These are phyloP conservation scores for Tarenaya hassleriana DNA, from an alignment of 345 rosid genomes.

Conservation along the genomic window DNA sequence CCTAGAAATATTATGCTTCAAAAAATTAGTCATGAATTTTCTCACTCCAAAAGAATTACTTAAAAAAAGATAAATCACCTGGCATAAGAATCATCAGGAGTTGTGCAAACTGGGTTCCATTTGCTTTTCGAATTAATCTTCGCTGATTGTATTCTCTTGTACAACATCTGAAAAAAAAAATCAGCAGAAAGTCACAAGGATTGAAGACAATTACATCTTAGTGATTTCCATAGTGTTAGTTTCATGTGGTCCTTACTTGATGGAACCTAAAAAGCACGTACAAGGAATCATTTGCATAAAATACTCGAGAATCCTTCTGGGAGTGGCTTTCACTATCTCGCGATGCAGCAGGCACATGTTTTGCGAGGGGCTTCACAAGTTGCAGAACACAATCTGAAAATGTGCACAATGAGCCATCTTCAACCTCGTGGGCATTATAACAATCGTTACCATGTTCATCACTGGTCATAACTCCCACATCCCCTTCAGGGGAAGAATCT, in stretches of 20 bases:
- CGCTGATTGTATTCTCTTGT: conserved; percentile 89
- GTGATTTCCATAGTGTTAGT: conserved; percentile 11
- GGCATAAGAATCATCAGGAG: conserved; percentile 68
- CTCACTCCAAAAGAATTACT: background rate
- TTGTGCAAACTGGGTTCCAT: conserved; percentile 71
- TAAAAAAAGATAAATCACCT: conserved; percentile 43
- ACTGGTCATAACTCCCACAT: conserved; percentile 43
- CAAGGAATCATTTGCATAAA: conserved; percentile 93
- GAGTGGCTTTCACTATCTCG: conserved; percentile 43
- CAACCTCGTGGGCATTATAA: conserved; percentile 58
- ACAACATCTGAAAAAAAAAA: conserved; percentile 55
- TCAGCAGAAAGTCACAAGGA: conserved; percentile 7
- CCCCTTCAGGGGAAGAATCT: conserved; percentile 78
- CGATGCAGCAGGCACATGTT: conserved; percentile 56
- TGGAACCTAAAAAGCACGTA: conserved; percentile 96
- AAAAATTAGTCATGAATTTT: conserved; percentile 7
- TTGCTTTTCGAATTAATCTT: conserved; percentile 87
- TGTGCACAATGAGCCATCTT: conserved; percentile 52
- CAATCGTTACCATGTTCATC: conserved; percentile 55
- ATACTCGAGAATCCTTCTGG: conserved; percentile 49
- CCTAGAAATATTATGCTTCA: conserved; percentile 33
- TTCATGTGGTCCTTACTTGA: conserved; percentile 48
- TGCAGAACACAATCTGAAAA: conserved; percentile 69
- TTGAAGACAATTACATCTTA: background rate
- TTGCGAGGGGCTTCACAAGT: conserved; percentile 79